These are phyloP conservation scores for Dothideomycetes sp. DNA, from an alignment of 2,329 filamentous ascomycete species.

Conservation along the genomic window DNA sequence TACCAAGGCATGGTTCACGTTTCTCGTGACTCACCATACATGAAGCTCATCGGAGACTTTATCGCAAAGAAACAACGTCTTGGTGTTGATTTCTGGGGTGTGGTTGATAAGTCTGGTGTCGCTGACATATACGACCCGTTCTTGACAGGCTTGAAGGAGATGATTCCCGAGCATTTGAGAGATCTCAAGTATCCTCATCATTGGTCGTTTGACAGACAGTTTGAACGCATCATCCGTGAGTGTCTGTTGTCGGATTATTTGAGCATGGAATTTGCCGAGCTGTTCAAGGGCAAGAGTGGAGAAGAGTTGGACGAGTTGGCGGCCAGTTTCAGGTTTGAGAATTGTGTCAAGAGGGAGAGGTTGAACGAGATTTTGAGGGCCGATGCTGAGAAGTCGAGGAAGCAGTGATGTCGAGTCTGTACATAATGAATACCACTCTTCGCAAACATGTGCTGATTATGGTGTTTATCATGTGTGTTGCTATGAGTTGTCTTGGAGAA, in stretches of 20 bases:
- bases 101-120: slow-evolving; percentile 15
- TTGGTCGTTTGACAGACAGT: slow-evolving; percentile 15
- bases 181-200: slow-evolving; percentile 15
- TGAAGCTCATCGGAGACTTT: slow-evolving; percentile 43
- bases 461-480: too few species aligned
- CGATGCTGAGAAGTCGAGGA: slow-evolving; percentile 28
- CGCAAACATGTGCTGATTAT: too few species aligned
- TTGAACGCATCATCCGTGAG: slow-evolving; percentile 15
- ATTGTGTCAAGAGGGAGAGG: slow-evolving; percentile 43
- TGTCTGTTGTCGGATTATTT: slow-evolving; percentile 22
- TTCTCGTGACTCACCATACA: slow-evolving; percentile 28
- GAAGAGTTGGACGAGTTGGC: slow-evolving; percentile 48
- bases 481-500: too few species aligned
- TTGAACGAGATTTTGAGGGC: slow-evolving; percentile 43
- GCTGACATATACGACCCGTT: slow-evolving; percentile 13
- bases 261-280: slow-evolving; percentile 45
- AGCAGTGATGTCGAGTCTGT: background rate
- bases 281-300: slow-evolving; percentile 44
- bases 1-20: slow-evolving; percentile 28
- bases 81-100: slow-evolving; percentile 47
- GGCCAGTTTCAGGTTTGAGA: slow-evolving; percentile 45
- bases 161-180: slow-evolving; percentile 36
- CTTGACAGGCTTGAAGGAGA: slow-evolving; percentile 14
- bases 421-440: too few species aligned
- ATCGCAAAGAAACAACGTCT: slow-evolving; percentile 47